phyloP scores from a whole-genome alignment of 805 yeast species.

The Candida yuanshanica region DNA sequence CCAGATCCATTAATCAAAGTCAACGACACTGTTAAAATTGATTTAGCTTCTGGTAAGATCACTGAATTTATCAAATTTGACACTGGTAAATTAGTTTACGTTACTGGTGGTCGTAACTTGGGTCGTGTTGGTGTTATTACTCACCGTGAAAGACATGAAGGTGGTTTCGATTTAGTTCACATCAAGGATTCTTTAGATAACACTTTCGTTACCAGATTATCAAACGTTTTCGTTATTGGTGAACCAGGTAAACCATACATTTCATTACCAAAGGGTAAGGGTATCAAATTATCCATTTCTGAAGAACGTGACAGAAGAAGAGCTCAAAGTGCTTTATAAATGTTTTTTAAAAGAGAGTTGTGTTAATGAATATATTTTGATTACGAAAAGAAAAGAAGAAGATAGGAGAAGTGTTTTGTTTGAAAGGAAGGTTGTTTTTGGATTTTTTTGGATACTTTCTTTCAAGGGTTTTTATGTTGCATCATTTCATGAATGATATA shows the following conservation, averaged over 20 bases:
- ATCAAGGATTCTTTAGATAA: conserved; percentile 90
- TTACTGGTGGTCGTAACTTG: conserved; percentile 97
- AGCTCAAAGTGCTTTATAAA: conserved; percentile 45
- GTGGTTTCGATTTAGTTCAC: conserved; percentile 97
- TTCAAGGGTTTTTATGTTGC: conserved; percentile 18
- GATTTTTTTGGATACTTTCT: not conserved
- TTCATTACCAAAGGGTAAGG: conserved; percentile 97
- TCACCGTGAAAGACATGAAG: conserved; percentile 96
- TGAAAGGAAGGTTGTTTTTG: conserved; percentile 2
- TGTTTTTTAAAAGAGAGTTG: conserved; percentile 3
- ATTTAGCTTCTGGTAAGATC: conserved; percentile 92
- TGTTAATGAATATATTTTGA: not conserved
- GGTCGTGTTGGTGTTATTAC: conserved; percentile 94
- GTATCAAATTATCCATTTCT: conserved; percentile 91
- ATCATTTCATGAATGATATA: conserved; percentile 21
- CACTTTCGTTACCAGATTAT: conserved; percentile 90
- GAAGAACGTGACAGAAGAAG: conserved; percentile 99
- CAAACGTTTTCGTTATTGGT: conserved; percentile 90
- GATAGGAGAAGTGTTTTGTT: not conserved
- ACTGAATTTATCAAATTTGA: conserved; percentile 84
- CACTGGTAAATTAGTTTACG: conserved; percentile 86
- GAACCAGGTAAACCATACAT: conserved; percentile 92
- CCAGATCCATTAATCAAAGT: conserved; percentile 96
- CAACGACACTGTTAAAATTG: conserved; percentile 96
- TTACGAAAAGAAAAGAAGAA: not conserved